Conservation (phyloP, 805 yeast genomes). For the Saccharomycopsis fibuligera region DNA sequence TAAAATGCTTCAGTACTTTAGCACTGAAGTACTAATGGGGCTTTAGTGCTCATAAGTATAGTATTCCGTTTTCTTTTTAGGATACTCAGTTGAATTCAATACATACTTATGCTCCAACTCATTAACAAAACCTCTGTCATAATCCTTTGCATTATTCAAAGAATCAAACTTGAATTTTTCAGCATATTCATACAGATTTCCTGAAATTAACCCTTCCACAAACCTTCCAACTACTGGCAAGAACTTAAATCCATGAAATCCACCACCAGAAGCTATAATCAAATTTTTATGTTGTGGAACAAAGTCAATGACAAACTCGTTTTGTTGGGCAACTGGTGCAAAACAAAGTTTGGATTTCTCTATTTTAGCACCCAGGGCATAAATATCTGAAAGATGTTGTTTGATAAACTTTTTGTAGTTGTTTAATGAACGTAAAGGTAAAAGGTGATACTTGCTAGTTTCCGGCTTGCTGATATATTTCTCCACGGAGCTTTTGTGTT, state of each 20-base stretch:
- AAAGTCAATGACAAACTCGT: constrained; percentile 31
- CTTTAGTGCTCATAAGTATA: too few relatives aligned
- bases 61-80: background rate
- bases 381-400: constrained; percentile 27
- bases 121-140: constrained; percentile 1
- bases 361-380: constrained; percentile 19
- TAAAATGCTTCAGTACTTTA: too few relatives aligned
- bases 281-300: constrained; percentile 29
- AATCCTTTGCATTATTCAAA: constrained; percentile 11
- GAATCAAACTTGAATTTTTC: constrained; percentile 21
- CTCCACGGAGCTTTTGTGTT: constrained; percentile 7
- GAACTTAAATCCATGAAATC: constrained; percentile 36
- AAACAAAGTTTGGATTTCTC: constrained; percentile 29
- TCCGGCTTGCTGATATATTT: constrained; percentile 11
- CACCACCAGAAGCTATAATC: constrained; percentile 34
- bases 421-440: constrained; percentile 27
- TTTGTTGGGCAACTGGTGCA: constrained; percentile 33
- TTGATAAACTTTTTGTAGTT: constrained; percentile 25
- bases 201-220: constrained; percentile 15
- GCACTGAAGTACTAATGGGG: too few relatives aligned
- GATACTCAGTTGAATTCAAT: background rate
- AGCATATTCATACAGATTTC: constrained; percentile 19
- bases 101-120: background rate
- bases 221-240: constrained; percentile 24
- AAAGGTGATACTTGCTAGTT: constrained; percentile 3